Base-by-base conservation (phyloP, 495 filamentous ascomycete species). In the Hypoxylon trugodes region DNA sequence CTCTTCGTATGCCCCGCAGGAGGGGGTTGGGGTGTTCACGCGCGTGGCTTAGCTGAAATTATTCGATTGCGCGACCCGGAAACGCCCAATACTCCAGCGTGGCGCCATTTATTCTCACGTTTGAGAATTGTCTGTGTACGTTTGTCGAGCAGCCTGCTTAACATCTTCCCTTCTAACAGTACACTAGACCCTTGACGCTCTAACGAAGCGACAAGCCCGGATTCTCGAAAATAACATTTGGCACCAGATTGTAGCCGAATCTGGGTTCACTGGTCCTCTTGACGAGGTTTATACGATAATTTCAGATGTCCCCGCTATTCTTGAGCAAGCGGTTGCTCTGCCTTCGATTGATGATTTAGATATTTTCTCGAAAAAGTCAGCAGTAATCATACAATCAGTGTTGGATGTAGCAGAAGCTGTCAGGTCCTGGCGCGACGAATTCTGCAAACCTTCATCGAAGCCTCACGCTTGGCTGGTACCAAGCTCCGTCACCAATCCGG, bases 31-130 rank as follows among this genome's bases (percentile, higher is more conserved):
- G 26, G 59, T 12, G 49, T 55, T 12, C 59, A 61, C 16, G 49
- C 59, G 41, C 49, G 33, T 4, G 59, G 59, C 10, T 54, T 61
- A 7, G 37, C 49, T 16, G 59, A 61, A 18, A 48, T 61, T 9
- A 32, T 61, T 41, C 59, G 59, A 22, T 16, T 61, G 41, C 59
- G 59, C 1, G 50, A 48, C 32, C 59, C 40, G 33, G 48, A 33
- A 24, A 55, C 18, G 41, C 21, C 50, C 19, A 61, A 22, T 24
- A 61, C 59, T 13, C 59, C 49, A 25, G 59, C 59, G 21, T 61
- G 59, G 59, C 40, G 59, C n/a, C 49, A 61, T 25, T 41, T 61
- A 18, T 61, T 55, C 32, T 61, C 59, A 8, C 59, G 59, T 35
- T 54, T 61, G 49, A 47, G 59, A 25, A 32, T 61, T 25, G 42